A percentile compares a stretch with the other conserved stretches of the same genome.
These are phyloP conservation scores for Angophora floribunda DNA, from an alignment of 345 rosid species.

Conservation along the genomic window DNA sequence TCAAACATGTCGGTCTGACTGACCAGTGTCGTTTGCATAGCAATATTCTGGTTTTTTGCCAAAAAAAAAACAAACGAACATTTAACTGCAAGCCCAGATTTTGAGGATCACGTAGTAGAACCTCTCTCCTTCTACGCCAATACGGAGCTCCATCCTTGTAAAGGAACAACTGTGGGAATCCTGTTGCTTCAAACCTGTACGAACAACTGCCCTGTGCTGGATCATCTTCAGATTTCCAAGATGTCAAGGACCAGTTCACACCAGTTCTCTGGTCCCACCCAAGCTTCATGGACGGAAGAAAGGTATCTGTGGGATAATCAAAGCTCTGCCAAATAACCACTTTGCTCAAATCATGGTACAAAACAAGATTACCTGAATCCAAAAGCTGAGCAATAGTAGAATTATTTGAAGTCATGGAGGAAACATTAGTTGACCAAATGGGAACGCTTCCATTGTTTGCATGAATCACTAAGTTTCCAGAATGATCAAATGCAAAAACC, in stretches of 20 bases:
- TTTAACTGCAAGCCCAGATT: slow-evolving; percentile 46
- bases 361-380: slow-evolving; percentile 57
- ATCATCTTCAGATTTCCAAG: slow-evolving; percentile 45
- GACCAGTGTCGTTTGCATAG: not conserved
- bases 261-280: slow-evolving; percentile 31
- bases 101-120: slow-evolving; percentile 77
- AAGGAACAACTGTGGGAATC: slow-evolving; percentile 41
- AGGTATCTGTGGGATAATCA: slow-evolving; percentile 55
- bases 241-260: slow-evolving; percentile 19
- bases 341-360: slow-evolving; percentile 11
- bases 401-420: not conserved
- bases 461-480: slow-evolving; percentile 29
- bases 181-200: slow-evolving; percentile 21
- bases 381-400: slow-evolving; percentile 26
- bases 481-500: slow-evolving; percentile 13
- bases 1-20: not conserved
- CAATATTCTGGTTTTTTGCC: too few species aligned
- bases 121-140: not conserved
- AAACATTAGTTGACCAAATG: slow-evolving; percentile 45
- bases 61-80: too few species aligned
- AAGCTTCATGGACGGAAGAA: slow-evolving; percentile 55
- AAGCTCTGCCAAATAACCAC: slow-evolving; percentile 59
- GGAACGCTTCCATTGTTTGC: slow-evolving; percentile 10
- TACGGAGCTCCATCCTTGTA: slow-evolving; percentile 13
- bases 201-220: slow-evolving; percentile 39